A percentile compares a stretch with the other conserved stretches of the same genome.
These are phyloP conservation scores for Abelmoschus esculentus DNA, from an alignment of 345 rosid genomes.

Conservation along the genomic window DNA sequence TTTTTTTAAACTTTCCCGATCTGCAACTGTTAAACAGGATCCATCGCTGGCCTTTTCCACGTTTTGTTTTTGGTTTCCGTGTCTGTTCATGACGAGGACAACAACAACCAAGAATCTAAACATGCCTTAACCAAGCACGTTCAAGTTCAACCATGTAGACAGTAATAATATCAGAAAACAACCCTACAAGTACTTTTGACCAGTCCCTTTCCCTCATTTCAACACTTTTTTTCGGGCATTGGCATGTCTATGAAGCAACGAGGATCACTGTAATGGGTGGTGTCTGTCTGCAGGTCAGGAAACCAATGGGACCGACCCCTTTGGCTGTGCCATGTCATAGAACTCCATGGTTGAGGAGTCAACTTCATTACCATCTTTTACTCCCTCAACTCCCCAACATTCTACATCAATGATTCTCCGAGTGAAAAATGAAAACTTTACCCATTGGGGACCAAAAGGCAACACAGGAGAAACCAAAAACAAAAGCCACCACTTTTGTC, in stretches of 20 bases:
- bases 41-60: neutral
- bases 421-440: neutral
- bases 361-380: slow-evolving; percentile 43
- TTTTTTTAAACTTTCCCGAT: neutral
- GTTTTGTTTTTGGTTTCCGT: neutral
- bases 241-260: slow-evolving; percentile 23
- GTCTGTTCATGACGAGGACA: neutral
- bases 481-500: slow-evolving; percentile 13
- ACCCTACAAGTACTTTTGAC: neutral
- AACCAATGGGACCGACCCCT: slow-evolving; percentile 48
- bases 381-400: slow-evolving; percentile 33
- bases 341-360: slow-evolving; percentile 53
- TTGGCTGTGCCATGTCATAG: slow-evolving; percentile 18
- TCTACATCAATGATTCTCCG: slow-evolving; percentile 24
- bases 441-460: slow-evolving; percentile 38
- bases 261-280: slow-evolving; percentile 33
- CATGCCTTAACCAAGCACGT: neutral
- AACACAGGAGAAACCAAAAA: slow-evolving; percentile 13
- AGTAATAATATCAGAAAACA: neutral
- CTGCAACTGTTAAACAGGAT: neutral
- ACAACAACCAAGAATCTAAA: neutral
- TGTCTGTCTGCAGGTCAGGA: slow-evolving; percentile 49
- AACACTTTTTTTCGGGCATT: neutral
- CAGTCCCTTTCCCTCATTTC: neutral
- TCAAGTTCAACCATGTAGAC: neutral